A percentile compares a stretch with the other conserved stretches of the same genome.
Evolutionary conservation across 2,329 filamentous ascomycete genomes (phyloP).

Genomic region (Ascocoryne sarcoides): DNA sequence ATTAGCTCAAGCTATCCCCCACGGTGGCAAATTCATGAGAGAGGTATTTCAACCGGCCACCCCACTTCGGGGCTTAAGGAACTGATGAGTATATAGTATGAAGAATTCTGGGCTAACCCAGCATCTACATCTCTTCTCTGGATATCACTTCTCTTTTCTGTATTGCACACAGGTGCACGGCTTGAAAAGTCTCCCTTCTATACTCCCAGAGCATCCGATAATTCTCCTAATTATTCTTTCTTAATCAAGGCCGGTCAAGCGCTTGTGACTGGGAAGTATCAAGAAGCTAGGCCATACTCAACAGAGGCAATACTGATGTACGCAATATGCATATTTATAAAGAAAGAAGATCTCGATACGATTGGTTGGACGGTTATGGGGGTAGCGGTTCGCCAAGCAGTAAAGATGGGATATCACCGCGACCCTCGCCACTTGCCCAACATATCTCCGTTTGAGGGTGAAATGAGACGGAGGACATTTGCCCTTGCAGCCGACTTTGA

Average conservation of each 20-base stretch:
- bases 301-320: constrained; percentile 43
- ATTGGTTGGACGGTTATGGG: constrained; percentile 37
- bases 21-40: neutral
- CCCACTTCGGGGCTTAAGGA: neutral
- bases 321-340: constrained; percentile 41
- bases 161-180: constrained; percentile 5
- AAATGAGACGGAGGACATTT: constrained; percentile 49
- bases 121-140: constrained; percentile 8
- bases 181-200: constrained; percentile 18
- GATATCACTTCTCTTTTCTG: constrained; percentile 12
- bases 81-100: constrained; percentile 11
- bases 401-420: constrained; percentile 50
- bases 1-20: neutral
- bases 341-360: constrained; percentile 41
- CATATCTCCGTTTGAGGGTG: constrained; percentile 39
- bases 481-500: constrained; percentile 45
- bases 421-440: constrained; percentile 42
- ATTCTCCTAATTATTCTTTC: neutral
- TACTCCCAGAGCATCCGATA: neutral
- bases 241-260: neutral
- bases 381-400: constrained; percentile 38
- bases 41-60: neutral
- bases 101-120: constrained; percentile 5
- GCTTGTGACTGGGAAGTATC: constrained; percentile 40
- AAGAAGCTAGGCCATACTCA: constrained; percentile 37